phyloP scores from a whole-genome alignment of 2,329 filamentous ascomycete species.

The Venturia pyrina region DNA sequence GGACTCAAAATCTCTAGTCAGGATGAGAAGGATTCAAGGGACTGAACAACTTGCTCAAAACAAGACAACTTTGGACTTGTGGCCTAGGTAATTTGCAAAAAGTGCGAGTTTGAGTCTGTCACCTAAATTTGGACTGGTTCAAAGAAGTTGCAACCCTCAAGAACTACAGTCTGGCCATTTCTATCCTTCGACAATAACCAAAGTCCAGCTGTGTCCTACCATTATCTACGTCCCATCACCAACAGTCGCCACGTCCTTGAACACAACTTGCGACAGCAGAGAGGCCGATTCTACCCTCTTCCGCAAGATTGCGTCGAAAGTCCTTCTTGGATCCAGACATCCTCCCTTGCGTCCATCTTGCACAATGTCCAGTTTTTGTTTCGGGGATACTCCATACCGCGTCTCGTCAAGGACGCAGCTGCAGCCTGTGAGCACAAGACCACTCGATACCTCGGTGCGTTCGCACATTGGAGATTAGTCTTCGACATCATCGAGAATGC shows the following conservation, averaged over 20 bases:
- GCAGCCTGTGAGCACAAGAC: background rate
- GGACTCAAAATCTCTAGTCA: too few species aligned
- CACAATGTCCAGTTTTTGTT: background rate
- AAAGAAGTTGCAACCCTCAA: background rate
- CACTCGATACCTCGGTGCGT: background rate
- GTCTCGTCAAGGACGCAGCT: background rate
- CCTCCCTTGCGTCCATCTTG: background rate
- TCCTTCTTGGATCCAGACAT: background rate
- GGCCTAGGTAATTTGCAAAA: too few species aligned
- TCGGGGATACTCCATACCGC: background rate
- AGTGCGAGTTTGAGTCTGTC: background rate
- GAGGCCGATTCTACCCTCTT: background rate
- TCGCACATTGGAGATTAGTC: background rate
- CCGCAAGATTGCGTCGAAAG: background rate
- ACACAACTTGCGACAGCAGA: background rate
- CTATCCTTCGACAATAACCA: background rate
- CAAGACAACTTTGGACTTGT: too few species aligned
- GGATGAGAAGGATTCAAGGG: too few species aligned
- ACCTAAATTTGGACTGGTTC: too few species aligned
- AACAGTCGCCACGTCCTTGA: background rate
- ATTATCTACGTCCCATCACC: background rate
- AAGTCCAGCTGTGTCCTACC: background rate
- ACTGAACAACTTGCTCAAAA: too few species aligned
- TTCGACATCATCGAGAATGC: background rate
- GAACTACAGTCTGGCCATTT: background rate